Conservation (phyloP, 768 basidiomycete species). For the Suillus lakei region DNA sequence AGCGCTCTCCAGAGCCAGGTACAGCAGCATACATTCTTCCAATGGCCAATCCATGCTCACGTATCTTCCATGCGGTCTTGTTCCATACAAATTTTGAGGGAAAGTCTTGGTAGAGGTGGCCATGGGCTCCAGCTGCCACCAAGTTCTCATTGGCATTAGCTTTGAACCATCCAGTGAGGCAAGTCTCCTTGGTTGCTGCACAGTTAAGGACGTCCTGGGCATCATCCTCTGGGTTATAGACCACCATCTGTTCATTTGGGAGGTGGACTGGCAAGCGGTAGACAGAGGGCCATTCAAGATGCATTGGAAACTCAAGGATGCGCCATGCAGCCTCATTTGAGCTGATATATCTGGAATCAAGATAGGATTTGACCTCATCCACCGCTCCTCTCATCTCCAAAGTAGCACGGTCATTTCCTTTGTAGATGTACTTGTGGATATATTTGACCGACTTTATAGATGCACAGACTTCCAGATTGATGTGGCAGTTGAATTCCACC, state of each 20-base stretch:
- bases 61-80: conserved; percentile 24
- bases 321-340: conserved; percentile 35
- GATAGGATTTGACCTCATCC: conserved; percentile 41
- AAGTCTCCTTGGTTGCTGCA: conserved; percentile 22
- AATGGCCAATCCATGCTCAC: conserved; percentile 28
- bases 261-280: conserved; percentile 49
- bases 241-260: conserved; percentile 38
- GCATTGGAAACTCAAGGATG: conserved; percentile 34
- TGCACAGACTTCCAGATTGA: conserved; percentile 51
- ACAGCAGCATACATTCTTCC: conserved; percentile 38
- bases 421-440: conserved; percentile 53
- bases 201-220: conserved; percentile 28
- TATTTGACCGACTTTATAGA: conserved; percentile 50
- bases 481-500: conserved; percentile 47
- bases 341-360: conserved; percentile 45
- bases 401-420: conserved; percentile 48
- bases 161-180: conserved; percentile 37
- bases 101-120: conserved; percentile 35
- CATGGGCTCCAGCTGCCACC: conserved; percentile 13
- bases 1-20: conserved; percentile 39
- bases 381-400: conserved; percentile 29
- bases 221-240: conserved; percentile 38
- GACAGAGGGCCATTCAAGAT: conserved; percentile 42
- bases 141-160: conserved; percentile 29
- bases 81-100: background rate